A percentile compares a stretch with the other conserved stretches of the same genome.
Evolutionary conservation across 2,329 filamentous ascomycete genomes (phyloP).

Genomic region (Beauveria medogensis): DNA sequence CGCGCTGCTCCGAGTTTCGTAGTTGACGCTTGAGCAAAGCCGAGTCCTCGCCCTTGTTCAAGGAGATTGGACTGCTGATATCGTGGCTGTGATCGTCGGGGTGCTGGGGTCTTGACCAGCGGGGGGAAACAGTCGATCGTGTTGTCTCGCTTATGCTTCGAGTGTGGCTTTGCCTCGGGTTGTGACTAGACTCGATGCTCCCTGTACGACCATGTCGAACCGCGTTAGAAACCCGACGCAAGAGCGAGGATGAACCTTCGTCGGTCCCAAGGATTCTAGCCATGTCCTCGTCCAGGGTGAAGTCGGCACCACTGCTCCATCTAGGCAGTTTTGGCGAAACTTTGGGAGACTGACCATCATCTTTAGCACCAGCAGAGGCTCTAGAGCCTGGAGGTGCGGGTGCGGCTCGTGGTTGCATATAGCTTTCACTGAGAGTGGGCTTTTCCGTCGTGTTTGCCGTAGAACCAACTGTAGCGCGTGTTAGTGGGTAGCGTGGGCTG

Average conservation of each 20-base stretch:
- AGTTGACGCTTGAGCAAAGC: slow-evolving; percentile 66
- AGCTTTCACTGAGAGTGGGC: slow-evolving; percentile 36
- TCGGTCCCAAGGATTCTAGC: slow-evolving; percentile 76
- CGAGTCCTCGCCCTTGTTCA: slow-evolving; percentile 58
- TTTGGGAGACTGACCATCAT: slow-evolving; percentile 35
- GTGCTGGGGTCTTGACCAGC: slow-evolving; percentile 62
- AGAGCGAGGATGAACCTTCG: slow-evolving; percentile 67
- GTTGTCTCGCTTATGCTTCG: slow-evolving; percentile 63
- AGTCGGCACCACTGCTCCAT: slow-evolving; percentile 75
- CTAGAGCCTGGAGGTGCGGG: slow-evolving; percentile 40
- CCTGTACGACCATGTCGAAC: slow-evolving; percentile 87
- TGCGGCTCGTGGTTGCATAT: slow-evolving; percentile 50
- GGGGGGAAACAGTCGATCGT: slow-evolving; percentile 53
- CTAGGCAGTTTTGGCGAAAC: slow-evolving; percentile 60
- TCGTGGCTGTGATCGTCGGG: slow-evolving; percentile 51
- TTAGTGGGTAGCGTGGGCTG: slow-evolving; percentile 13
- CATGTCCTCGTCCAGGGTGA: slow-evolving; percentile 94
- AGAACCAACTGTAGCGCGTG: slow-evolving; percentile 27
- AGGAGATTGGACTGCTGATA: slow-evolving; percentile 64
- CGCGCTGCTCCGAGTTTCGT: slow-evolving; percentile 71
- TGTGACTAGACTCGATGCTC: slow-evolving; percentile 55
- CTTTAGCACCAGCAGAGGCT: slow-evolving; percentile 34
- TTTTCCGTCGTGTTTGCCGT: slow-evolving; percentile 16
- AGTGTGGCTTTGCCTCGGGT: slow-evolving; percentile 40
- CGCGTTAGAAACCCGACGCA: slow-evolving; percentile 85